Evolutionary conservation across 352 stramenopile species (phyloP), one percentile per base, ranked within the genome.

Genomic region (Globisporangium nunn): DNA sequence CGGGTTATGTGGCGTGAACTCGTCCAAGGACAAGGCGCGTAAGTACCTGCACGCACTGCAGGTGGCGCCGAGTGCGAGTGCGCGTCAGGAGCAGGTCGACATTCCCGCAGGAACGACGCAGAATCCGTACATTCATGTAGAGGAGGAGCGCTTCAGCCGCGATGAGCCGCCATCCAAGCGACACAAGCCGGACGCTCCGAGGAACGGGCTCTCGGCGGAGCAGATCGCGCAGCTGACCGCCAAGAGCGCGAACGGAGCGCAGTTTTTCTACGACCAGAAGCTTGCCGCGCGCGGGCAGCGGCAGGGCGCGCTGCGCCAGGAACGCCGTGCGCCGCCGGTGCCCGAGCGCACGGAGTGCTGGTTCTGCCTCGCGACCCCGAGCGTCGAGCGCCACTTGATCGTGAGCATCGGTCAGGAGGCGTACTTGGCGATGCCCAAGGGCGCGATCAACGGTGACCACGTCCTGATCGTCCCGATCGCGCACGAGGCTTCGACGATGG

Each of bases 31-130:
- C 63, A 88, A 89, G 67, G 66, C 70, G 2, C 82, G 79, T 46
- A 93, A 93, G 64, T 93, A 88, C 58, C 67, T 93, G 11, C 82
- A 93, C 49, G 82, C 82, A 3, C 62, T 93, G 2, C 80, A 91
- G 39, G 75, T 93, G 28, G 62, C 73, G 2, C 72, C 78, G 0
- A 64, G 61, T 33, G 64, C 60, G 0, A 54, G 66, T 3, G 61
- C 75, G 31, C 71, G 54, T 17, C 58, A 54, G 35, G 65, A 77
- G 15, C 59, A 75, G 6, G 65, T 85, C 6, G 78, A 88, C 44
- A 88, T 92, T 39, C 81, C 79, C 1, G 66, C 74, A 18, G 81
- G 79, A 2, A 88, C 81, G 7, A 92, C 81, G 2, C 75, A 88
- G 58, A 89, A 86, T 48, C 81, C 81, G 29, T 92, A 87, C 55